Conservation (phyloP, 1,139 yeast genomes). For the Debaryomyces subglobosus region DNA sequence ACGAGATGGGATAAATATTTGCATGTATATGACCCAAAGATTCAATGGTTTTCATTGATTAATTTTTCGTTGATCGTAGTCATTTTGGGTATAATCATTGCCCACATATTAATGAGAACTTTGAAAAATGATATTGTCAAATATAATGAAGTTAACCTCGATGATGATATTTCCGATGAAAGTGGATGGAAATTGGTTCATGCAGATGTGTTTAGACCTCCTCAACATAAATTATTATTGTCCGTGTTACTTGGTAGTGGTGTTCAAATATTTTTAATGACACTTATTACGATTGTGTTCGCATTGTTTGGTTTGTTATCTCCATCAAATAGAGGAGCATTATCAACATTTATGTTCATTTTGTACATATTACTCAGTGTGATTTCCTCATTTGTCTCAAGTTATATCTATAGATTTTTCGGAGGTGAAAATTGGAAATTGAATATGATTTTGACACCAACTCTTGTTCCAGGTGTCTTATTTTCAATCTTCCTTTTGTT, state of each 20-base stretch:
- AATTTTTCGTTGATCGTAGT: slow-evolving; percentile 83
- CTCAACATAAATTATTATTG: slow-evolving; percentile 67
- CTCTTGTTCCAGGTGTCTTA: slow-evolving; percentile 78
- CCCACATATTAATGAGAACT: slow-evolving; percentile 78
- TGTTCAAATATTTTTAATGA: slow-evolving; percentile 78
- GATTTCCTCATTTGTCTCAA: slow-evolving; percentile 85
- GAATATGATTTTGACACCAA: slow-evolving; percentile 81
- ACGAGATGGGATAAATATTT: slow-evolving; percentile 98
- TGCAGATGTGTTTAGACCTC: slow-evolving; percentile 93
- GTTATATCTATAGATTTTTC: slow-evolving; percentile 81
- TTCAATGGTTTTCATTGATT: slow-evolving; percentile 92
- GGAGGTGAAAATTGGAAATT: slow-evolving; percentile 92
- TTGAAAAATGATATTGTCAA: slow-evolving; percentile 83
- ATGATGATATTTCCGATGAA: slow-evolving; percentile 88
- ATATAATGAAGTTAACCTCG: slow-evolving; percentile 86
- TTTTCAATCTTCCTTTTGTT: slow-evolving; percentile 66
- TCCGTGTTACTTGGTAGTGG: slow-evolving; percentile 91
- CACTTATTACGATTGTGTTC: slow-evolving; percentile 70
- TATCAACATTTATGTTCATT: slow-evolving; percentile 86
- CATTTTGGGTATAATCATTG: slow-evolving; percentile 75
- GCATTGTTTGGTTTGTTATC: slow-evolving; percentile 89
- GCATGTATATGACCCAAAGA: slow-evolving; percentile 87
- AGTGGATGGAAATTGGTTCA: slow-evolving; percentile 97
- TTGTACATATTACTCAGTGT: slow-evolving; percentile 79
- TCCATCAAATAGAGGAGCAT: slow-evolving; percentile 93